Conservation (phyloP, 1,284 basidiomycete species). For the Rhodotorula glutinis region DNA sequence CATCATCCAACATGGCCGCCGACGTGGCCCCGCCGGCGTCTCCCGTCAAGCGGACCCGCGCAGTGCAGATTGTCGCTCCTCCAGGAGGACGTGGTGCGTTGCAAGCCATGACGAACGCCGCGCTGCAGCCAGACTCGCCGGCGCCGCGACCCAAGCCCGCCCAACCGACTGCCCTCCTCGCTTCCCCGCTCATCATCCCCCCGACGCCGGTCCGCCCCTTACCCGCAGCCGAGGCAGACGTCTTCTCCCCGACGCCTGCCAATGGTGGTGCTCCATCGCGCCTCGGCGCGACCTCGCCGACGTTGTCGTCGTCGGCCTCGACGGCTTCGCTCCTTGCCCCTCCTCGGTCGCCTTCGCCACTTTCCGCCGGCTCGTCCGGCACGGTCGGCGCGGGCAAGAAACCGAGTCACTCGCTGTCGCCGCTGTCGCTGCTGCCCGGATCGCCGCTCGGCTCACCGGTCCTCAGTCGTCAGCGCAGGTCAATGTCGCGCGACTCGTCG, state of each 20-base stretch:
- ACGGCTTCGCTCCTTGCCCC: constrained; percentile 24
- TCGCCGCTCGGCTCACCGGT: constrained; percentile 27
- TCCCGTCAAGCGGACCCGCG: constrained; percentile 39
- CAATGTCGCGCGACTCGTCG: constrained; percentile 33
- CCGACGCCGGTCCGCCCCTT: constrained; percentile 33
- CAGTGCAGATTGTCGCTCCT: constrained; percentile 37
- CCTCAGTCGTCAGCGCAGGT: constrained; percentile 15
- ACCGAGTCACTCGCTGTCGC: constrained; percentile 20
- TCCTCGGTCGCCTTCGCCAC: constrained; percentile 32
- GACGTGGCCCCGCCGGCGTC: constrained; percentile 9
- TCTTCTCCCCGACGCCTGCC: constrained; percentile 36
- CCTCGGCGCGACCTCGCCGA: not conserved
- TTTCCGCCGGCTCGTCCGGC: not conserved
- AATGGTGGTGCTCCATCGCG: not conserved
- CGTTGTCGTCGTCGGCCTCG: not conserved
- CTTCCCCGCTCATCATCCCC: constrained; percentile 35
- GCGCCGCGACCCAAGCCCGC: constrained; percentile 5
- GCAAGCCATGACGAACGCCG: constrained; percentile 29
- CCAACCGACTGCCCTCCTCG: constrained; percentile 32
- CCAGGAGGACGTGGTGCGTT: constrained; percentile 19
- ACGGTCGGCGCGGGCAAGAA: constrained; percentile 9
- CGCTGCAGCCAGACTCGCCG: constrained; percentile 30
- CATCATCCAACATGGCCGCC: constrained; percentile 18
- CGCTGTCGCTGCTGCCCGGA: constrained; percentile 24
- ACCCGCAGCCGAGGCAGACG: constrained; percentile 18